phyloP scores from a whole-genome alignment of 2,329 filamentous ascomycete species.

The Alternaria ethzedia region DNA sequence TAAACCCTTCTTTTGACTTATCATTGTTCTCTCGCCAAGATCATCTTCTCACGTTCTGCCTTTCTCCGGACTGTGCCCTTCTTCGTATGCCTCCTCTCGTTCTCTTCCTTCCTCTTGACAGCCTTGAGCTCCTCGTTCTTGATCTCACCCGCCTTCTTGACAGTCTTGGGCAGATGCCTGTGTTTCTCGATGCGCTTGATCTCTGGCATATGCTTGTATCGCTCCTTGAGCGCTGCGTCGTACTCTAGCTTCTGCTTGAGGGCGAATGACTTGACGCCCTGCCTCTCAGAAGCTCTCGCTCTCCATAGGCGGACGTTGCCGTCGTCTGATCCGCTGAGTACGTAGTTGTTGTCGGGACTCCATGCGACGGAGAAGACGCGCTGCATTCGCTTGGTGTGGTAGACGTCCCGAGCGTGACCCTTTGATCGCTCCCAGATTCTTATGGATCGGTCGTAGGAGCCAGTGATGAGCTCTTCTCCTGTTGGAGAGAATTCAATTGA shows the following conservation, averaged over 20 bases:
- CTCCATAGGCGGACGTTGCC: constrained; percentile 92
- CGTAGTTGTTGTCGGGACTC: constrained; percentile 87
- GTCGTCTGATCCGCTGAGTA: constrained; percentile 91
- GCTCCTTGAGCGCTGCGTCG: constrained; percentile 79
- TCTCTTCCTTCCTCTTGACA: constrained; percentile 91
- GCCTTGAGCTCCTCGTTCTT: constrained; percentile 87
- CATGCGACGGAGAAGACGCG: constrained; percentile 84
- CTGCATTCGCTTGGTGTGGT: constrained; percentile 98
- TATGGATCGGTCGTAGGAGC: constrained; percentile 86
- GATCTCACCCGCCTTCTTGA: constrained; percentile 96
- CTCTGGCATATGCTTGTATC: constrained; percentile 96
- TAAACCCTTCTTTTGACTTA: constrained; percentile 2
- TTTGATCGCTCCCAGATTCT: constrained; percentile 81
- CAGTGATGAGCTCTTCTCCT: constrained; percentile 89
- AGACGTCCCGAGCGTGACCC: constrained; percentile 89
- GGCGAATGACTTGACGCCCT: constrained; percentile 82
- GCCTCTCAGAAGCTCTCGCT: constrained; percentile 79
- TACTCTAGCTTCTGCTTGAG: constrained; percentile 92
- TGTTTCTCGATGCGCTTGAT: constrained; percentile 89
- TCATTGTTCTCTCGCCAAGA: constrained; percentile 71
- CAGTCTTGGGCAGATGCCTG: constrained; percentile 86
- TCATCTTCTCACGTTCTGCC: constrained; percentile 90
- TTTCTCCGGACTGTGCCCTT: constrained; percentile 77
- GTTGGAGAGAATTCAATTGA: constrained; percentile 95
- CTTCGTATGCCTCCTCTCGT: constrained; percentile 88